phyloP scores from a whole-genome alignment of 2,329 filamentous ascomycete species.

The Scortechinia acanthostroma region DNA sequence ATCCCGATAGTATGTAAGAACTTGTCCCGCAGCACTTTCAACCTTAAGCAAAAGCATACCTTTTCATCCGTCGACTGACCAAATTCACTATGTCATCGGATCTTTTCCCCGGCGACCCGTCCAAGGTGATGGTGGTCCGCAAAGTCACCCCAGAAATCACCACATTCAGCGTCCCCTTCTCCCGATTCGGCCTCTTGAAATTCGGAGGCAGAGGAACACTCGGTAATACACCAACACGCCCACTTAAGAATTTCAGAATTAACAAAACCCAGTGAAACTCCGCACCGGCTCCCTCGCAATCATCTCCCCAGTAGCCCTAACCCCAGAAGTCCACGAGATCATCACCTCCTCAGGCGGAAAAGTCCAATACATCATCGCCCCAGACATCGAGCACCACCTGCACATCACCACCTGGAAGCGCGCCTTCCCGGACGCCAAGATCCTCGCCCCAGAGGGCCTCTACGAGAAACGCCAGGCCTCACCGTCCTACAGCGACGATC shows the following conservation, averaged over 20 bases:
- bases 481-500: conserved; percentile 43
- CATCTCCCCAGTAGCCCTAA: conserved; percentile 86
- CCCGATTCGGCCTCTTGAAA: conserved; percentile 71
- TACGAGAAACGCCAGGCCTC: conserved; percentile 69
- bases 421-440: conserved; percentile 69
- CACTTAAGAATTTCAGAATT: neutral
- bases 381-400: conserved; percentile 91
- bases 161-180: conserved; percentile 77
- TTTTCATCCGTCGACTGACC: too few relatives aligned
- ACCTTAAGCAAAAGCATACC: neutral
- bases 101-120: conserved; percentile 65
- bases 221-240: conserved; percentile 38
- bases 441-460: conserved; percentile 78
- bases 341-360: conserved; percentile 58
- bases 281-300: conserved; percentile 73
- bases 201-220: conserved; percentile 83
- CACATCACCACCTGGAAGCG: conserved; percentile 79
- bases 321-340: conserved; percentile 61
- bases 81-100: conserved; percentile 48
- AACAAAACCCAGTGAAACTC: conserved; percentile 58
- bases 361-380: conserved; percentile 78
- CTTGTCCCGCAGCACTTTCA: neutral
- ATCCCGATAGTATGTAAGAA: neutral
- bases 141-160: conserved; percentile 72
- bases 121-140: conserved; percentile 83